Conservation (phyloP, 345 rosid species). For the Bruguiera sexangula region DNA sequence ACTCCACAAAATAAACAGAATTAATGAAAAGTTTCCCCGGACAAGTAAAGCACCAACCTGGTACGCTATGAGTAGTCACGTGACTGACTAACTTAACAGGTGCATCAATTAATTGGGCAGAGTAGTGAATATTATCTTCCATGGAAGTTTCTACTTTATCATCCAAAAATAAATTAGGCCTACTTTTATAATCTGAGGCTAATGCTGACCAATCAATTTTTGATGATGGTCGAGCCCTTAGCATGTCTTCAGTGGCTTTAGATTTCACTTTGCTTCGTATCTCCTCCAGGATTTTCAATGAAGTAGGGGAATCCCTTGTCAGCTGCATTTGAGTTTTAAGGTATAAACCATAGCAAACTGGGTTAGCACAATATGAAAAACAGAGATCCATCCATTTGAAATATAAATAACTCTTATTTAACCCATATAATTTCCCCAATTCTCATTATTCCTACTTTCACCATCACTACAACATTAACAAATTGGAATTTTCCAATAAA, state of each 20-base stretch:
- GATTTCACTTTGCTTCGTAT: slow-evolving; percentile 73
- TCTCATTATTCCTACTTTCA: neutral
- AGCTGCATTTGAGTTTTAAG: slow-evolving; percentile 45
- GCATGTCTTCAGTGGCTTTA: slow-evolving; percentile 82
- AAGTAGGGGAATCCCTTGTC: slow-evolving; percentile 46
- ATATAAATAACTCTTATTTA: neutral
- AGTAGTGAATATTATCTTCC: slow-evolving; percentile 24
- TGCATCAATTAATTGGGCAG: slow-evolving; percentile 31
- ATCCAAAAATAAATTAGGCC: slow-evolving; percentile 20
- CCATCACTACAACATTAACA: neutral
- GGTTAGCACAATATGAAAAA: slow-evolving; percentile 3
- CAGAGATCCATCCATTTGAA: neutral
- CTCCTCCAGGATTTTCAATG: slow-evolving; percentile 88
- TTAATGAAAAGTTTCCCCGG: neutral
- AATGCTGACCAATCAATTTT: slow-evolving; percentile 45
- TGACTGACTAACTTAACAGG: slow-evolving; percentile 32
- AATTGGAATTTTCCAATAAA: slow-evolving; percentile 1
- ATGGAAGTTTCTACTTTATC: slow-evolving; percentile 23
- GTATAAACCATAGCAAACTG: slow-evolving; percentile 13
- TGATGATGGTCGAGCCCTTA: slow-evolving; percentile 46
- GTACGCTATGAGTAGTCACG: slow-evolving; percentile 13
- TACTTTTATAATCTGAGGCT: slow-evolving; percentile 38
- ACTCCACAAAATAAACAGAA: neutral
- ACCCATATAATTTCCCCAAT: neutral
- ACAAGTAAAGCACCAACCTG: slow-evolving; percentile 27